These are phyloP conservation scores for Dysphania ambrosioides DNA, from an alignment of 148 eudicot genomes.

Conservation along the genomic window DNA sequence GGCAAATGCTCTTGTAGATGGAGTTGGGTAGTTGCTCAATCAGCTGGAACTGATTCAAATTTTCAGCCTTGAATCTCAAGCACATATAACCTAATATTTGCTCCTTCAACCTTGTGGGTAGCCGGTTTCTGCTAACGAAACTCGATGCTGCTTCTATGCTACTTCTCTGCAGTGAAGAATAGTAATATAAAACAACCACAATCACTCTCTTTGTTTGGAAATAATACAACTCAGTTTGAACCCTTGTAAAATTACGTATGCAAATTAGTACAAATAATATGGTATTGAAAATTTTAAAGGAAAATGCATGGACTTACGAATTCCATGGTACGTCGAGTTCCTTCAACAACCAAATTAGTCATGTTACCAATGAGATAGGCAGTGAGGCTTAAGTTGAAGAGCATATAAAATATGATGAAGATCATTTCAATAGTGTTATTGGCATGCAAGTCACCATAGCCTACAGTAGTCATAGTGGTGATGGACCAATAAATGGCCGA, in stretches of 20 bases:
- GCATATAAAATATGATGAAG: slow-evolving; percentile 77
- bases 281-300: too few species aligned
- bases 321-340: slow-evolving; percentile 84
- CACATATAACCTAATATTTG: slow-evolving; percentile 87
- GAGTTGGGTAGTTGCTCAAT: slow-evolving; percentile 74
- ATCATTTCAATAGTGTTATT: slow-evolving; percentile 75
- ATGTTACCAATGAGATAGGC: slow-evolving; percentile 94
- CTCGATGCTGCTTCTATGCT: slow-evolving; percentile 78
- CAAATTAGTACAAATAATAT: too few species aligned
- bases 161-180: slow-evolving; percentile 40
- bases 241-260: not conserved
- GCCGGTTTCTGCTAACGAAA: slow-evolving; percentile 58
- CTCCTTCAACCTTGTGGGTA: slow-evolving; percentile 70
- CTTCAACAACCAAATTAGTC: slow-evolving; percentile 84
- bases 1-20: slow-evolving; percentile 60
- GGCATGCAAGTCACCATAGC: slow-evolving; percentile 89
- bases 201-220: too few species aligned
- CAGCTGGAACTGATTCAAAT: slow-evolving; percentile 71
- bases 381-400: slow-evolving; percentile 77
- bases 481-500: slow-evolving; percentile 84
- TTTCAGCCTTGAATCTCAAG: slow-evolving; percentile 84
- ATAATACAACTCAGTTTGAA: not conserved
- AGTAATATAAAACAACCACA: too few species aligned
- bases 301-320: slow-evolving; percentile 44
- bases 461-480: slow-evolving; percentile 81